Percentiles rank a stretch among this genome's conserved stretches.
phyloP scores from a whole-genome alignment of 371 early-diverging fungal genomes.

The Mucor piriformis region DNA sequence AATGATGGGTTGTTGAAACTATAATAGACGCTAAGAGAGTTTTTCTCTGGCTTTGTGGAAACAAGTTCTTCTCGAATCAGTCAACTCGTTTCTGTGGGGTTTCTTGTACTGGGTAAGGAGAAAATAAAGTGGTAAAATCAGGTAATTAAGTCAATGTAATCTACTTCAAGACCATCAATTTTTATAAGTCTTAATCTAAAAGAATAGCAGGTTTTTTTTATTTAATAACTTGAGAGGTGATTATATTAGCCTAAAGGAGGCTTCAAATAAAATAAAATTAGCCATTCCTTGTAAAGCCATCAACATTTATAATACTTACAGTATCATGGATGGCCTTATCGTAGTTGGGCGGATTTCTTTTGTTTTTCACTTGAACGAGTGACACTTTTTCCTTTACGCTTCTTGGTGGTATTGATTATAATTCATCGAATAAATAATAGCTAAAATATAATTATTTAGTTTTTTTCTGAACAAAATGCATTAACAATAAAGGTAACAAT shows the following conservation, averaged over 20 bases:
- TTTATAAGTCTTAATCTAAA: neutral
- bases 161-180: too few relatives aligned
- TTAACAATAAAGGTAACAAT: too few relatives aligned
- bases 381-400: slow-evolving; percentile 1
- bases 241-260: neutral
- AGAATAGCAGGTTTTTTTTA: neutral
- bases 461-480: too few relatives aligned
- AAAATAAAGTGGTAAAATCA: slow-evolving; percentile 4
- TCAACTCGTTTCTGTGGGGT: slow-evolving; percentile 17
- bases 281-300: slow-evolving; percentile 2
- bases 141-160: slow-evolving; percentile 5
- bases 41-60: slow-evolving; percentile 18
- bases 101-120: slow-evolving; percentile 15
- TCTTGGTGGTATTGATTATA: neutral
- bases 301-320: slow-evolving; percentile 4
- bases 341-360: slow-evolving; percentile 1
- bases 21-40: slow-evolving; percentile 17
- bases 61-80: slow-evolving; percentile 17
- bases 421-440: too few relatives aligned
- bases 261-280: neutral
- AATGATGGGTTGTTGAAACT: slow-evolving; percentile 20
- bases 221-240: neutral
- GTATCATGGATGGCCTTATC: slow-evolving; percentile 1
- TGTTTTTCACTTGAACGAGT: neutral
- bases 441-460: too few relatives aligned